Evolutionary conservation across 2,329 filamentous ascomycete species (phyloP).

Genomic region (Xylariaceae sp.): DNA sequence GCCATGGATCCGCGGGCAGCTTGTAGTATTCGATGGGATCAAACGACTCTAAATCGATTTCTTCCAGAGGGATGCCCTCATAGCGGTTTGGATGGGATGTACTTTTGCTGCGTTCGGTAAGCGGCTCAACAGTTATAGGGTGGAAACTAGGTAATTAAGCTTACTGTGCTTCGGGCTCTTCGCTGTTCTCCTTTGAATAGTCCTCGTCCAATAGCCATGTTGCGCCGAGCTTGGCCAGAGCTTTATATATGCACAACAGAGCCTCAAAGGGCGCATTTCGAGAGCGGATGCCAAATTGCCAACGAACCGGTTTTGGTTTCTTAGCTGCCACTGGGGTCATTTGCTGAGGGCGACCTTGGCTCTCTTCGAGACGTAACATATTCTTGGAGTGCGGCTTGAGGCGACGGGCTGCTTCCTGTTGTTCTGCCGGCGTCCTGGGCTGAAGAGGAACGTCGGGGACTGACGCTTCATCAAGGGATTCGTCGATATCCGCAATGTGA

Average conservation of each 20-base stretch:
- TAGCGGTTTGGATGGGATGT: slow-evolving; percentile 25
- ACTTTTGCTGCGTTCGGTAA: slow-evolving; percentile 19
- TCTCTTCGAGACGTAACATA: slow-evolving; percentile 62
- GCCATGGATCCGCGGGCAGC: slow-evolving; percentile 91
- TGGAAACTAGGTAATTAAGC: slow-evolving; percentile 13
- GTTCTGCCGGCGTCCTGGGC: slow-evolving; percentile 62
- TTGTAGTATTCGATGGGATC: slow-evolving; percentile 63
- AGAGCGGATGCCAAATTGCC: slow-evolving; percentile 96
- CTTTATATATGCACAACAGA: slow-evolving; percentile 90
- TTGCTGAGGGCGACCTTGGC: slow-evolving; percentile 52
- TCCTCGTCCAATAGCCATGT: slow-evolving; percentile 72
- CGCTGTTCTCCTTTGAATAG: slow-evolving; percentile 44
- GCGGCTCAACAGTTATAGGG: neutral
- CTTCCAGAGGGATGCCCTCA: slow-evolving; percentile 25
- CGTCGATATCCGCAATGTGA: slow-evolving; percentile 48
- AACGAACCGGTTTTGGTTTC: slow-evolving; percentile 76
- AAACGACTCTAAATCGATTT: slow-evolving; percentile 34
- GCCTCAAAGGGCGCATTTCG: slow-evolving; percentile 92
- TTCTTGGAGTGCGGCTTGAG: slow-evolving; percentile 80
- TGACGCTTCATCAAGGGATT: slow-evolving; percentile 37
- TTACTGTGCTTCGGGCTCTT: slow-evolving; percentile 39
- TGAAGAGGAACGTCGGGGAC: slow-evolving; percentile 45
- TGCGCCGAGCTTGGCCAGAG: slow-evolving; percentile 78
- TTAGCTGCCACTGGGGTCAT: slow-evolving; percentile 62
- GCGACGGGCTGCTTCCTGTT: slow-evolving; percentile 72